A percentile compares a stretch with the other conserved stretches of the same genome.
Evolutionary conservation across 192 early-diverging fungal species (phyloP).

Genomic region (Paraglomus brasilianum): DNA sequence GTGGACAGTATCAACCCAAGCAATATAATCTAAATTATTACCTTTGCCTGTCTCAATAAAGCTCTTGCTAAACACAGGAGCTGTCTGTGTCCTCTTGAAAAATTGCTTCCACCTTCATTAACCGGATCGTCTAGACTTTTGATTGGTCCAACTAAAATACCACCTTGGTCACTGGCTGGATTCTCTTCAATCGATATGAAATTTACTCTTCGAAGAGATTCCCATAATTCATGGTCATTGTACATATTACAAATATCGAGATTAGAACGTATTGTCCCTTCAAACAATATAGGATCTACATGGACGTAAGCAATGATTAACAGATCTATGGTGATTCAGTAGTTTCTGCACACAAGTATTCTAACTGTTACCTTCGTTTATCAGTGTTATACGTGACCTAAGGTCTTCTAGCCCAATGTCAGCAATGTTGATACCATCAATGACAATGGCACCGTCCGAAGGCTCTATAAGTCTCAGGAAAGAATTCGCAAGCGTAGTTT

Average conservation of each 20-base stretch:
- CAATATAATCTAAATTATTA: conserved; percentile 26
- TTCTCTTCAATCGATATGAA: conserved; percentile 46
- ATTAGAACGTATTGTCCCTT: conserved; percentile 72
- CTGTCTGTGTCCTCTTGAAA: conserved; percentile 80
- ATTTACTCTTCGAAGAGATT: conserved; percentile 72
- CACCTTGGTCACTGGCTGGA: conserved; percentile 16
- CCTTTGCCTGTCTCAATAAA: conserved; percentile 63
- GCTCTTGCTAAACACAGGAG: conserved; percentile 78
- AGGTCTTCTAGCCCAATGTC: conserved; percentile 76
- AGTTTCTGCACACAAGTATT: background rate
- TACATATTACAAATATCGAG: conserved; percentile 86
- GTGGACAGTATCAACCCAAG: background rate
- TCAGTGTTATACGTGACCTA: conserved; percentile 76
- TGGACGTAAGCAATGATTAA: background rate
- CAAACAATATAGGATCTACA: conserved; percentile 51
- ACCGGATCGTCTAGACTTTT: conserved; percentile 71
- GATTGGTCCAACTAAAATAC: conserved; percentile 39
- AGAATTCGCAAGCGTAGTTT: conserved; percentile 75
- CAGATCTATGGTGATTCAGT: background rate
- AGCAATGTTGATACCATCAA: conserved; percentile 80
- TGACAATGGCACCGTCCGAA: conserved; percentile 60
- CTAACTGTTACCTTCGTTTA: conserved; percentile 69
- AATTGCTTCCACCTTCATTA: conserved; percentile 79
- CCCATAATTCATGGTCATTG: conserved; percentile 75
- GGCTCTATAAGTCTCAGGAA: conserved; percentile 81